A percentile compares a stretch with the other conserved stretches of the same genome.
Conservation (phyloP, 345 rosid genomes). For the Viola odorata region DNA sequence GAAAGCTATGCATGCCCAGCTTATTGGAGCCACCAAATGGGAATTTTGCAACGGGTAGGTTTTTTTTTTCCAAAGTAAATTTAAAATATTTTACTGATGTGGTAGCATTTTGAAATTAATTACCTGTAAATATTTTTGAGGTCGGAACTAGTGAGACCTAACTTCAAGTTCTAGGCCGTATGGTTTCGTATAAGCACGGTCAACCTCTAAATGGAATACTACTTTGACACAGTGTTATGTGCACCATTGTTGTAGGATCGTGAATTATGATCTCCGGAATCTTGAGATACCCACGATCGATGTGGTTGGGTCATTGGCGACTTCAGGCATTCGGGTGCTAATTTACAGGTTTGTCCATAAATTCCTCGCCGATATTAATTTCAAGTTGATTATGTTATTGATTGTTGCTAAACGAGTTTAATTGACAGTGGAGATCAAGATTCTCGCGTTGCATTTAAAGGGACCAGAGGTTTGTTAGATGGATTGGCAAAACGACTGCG, state of each 20-base stretch:
- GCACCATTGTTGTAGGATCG: background rate
- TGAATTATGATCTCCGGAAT: background rate
- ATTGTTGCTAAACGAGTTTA: background rate
- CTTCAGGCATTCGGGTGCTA: conserved; percentile 3
- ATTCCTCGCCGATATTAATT: too few species aligned
- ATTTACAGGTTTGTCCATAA: conserved; percentile 5
- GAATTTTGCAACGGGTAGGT: background rate
- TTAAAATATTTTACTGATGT: too few species aligned
- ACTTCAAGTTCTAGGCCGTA: too few species aligned
- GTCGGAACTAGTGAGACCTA: too few species aligned
- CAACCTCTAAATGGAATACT: too few species aligned
- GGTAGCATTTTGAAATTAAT: too few species aligned
- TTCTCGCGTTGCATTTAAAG: conserved; percentile 13
- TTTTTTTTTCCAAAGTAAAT: background rate
- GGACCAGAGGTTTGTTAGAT: conserved; percentile 11
- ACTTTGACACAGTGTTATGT: too few species aligned
- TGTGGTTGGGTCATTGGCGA: conserved; percentile 1
- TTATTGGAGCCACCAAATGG: conserved; percentile 2
- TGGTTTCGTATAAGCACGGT: too few species aligned
- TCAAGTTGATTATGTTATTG: too few species aligned
- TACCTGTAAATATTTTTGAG: too few species aligned
- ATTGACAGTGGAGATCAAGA: conserved; percentile 25
- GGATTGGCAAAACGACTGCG: conserved; percentile 2
- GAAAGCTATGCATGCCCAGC: conserved; percentile 5
- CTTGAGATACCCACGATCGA: background rate